Percentiles rank a stretch among this genome's conserved stretches.
Evolutionary conservation across 805 yeast species (phyloP).

Genomic region (Saccharomycopsis guyanensis): DNA sequence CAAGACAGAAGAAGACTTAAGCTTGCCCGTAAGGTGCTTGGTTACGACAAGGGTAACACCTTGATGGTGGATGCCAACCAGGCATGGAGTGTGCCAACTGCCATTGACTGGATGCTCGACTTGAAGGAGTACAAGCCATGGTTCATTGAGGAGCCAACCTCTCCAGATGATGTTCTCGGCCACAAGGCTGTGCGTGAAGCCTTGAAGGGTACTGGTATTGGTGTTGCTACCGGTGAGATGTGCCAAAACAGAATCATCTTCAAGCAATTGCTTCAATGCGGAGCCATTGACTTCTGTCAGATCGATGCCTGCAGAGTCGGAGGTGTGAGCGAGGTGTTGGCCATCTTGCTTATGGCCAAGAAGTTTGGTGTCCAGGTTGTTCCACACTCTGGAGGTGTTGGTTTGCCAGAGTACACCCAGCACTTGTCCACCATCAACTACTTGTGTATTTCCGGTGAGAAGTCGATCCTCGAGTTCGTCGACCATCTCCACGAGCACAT

Average conservation of each 20-base stretch:
- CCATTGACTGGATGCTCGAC: constrained; percentile 28
- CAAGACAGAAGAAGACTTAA: constrained; percentile 31
- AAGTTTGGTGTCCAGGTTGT: constrained; percentile 29
- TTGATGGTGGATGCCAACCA: constrained; percentile 32
- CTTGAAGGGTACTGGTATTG: constrained; percentile 27
- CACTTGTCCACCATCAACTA: constrained; percentile 30
- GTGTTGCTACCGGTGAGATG: constrained; percentile 32
- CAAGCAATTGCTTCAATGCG: constrained; percentile 27
- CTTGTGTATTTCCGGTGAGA: constrained; percentile 26
- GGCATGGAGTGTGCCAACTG: constrained; percentile 31
- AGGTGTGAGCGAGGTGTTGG: constrained; percentile 29
- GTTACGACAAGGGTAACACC: constrained; percentile 29
- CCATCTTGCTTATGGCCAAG: constrained; percentile 29
- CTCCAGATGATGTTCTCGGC: constrained; percentile 31
- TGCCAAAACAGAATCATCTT: constrained; percentile 30
- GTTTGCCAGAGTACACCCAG: constrained; percentile 31
- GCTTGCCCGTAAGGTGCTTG: constrained; percentile 34
- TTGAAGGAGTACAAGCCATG: constrained; percentile 28
- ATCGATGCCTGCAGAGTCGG: constrained; percentile 31
- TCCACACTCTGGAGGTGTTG: constrained; percentile 33
- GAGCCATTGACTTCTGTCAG: constrained; percentile 29
- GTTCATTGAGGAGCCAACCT: constrained; percentile 32
- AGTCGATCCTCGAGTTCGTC: constrained; percentile 28
- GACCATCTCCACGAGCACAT: constrained; percentile 29
- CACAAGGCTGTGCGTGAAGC: constrained; percentile 27